A percentile compares a stretch with the other conserved stretches of the same genome.
Evolutionary conservation across 192 early-diverging fungal genomes (phyloP).

Genomic region (Coemansia aciculifera): DNA sequence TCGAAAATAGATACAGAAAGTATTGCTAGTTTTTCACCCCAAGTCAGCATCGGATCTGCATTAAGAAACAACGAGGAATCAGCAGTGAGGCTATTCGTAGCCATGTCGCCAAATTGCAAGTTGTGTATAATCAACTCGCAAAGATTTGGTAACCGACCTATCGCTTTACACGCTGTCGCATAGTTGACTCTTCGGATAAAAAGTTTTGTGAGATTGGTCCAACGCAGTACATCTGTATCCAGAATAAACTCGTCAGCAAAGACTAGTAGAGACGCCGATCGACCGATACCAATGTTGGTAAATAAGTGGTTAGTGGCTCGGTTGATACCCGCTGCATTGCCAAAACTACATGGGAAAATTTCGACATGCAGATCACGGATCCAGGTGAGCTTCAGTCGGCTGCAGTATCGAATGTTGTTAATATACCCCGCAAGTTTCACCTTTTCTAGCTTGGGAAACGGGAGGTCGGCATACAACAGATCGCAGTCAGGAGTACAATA

Average conservation of each 20-base stretch:
- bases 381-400: not conserved
- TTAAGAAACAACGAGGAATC: not conserved
- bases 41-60: not conserved
- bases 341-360: not conserved
- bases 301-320: not conserved
- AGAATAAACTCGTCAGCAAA: not conserved
- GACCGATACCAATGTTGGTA: not conserved
- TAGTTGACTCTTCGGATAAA: not conserved
- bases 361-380: not conserved
- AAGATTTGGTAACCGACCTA: not conserved
- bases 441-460: not conserved
- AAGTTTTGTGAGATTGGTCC: not conserved
- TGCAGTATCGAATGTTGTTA: not conserved
- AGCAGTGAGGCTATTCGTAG: not conserved
- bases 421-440: not conserved
- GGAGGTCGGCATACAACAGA: not conserved
- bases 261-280: not conserved
- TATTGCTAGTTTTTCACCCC: not conserved
- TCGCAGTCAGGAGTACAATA: conserved; percentile 6
- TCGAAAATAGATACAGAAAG: not conserved
- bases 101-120: not conserved
- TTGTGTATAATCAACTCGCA: not conserved
- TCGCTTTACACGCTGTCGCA: not conserved
- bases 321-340: not conserved
- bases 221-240: not conserved